Evolutionary conservation across 768 basidiomycete species (phyloP).

Genomic region (Leucocoprinus birnbaumii): DNA sequence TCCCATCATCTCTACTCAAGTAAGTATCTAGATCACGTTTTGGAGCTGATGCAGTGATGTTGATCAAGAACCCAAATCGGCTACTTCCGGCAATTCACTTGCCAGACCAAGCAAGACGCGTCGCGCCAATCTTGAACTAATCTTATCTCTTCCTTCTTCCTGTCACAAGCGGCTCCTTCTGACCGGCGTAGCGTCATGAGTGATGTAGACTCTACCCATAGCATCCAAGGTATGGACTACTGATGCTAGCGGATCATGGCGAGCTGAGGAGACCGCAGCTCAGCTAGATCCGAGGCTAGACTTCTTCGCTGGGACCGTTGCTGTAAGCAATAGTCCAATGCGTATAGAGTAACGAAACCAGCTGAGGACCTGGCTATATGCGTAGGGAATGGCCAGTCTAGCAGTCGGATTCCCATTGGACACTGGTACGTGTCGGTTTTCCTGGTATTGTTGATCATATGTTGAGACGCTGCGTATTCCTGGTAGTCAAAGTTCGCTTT

Average conservation of each 20-base stretch:
- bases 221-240: background rate
- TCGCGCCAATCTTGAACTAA: background rate
- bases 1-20: no score
- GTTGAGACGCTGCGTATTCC: background rate
- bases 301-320: slow-evolving; percentile 76
- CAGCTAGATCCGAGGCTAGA: slow-evolving; percentile 64
- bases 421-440: slow-evolving; percentile 29
- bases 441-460: background rate
- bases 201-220: background rate
- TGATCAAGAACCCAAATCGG: background rate
- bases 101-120: no score
- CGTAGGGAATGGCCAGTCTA: slow-evolving; percentile 60
- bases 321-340: slow-evolving; percentile 26
- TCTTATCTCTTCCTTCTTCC: background rate
- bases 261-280: slow-evolving; percentile 13
- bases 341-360: background rate
- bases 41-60: no score
- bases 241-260: no score
- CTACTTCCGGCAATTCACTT: background rate
- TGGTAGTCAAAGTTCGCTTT: slow-evolving; percentile 75
- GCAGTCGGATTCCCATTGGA: slow-evolving; percentile 79
- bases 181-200: background rate
- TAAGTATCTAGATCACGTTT: no score
- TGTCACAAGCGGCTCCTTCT: background rate
- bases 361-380: background rate